These are phyloP conservation scores for Erigeron canadensis DNA, from an alignment of 129 eudicot species.

Conservation along the genomic window DNA sequence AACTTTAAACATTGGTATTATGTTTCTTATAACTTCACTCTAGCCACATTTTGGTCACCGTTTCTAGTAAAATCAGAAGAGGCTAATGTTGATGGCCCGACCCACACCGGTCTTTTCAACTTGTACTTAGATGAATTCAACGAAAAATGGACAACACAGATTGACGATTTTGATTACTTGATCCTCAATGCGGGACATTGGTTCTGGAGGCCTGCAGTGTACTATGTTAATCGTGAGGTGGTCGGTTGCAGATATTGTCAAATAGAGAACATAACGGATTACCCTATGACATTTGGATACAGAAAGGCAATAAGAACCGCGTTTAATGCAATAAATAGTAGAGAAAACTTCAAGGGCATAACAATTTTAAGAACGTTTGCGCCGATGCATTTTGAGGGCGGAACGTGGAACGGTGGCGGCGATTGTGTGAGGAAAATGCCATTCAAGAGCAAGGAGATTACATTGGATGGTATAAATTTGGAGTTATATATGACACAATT, in stretches of 20 bases:
- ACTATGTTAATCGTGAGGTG: constrained; percentile 43
- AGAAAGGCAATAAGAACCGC: constrained; percentile 66
- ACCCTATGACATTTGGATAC: constrained; percentile 57
- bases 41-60: constrained; percentile 57
- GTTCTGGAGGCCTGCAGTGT: constrained; percentile 58
- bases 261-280: constrained; percentile 48
- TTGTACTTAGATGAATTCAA: constrained; percentile 76
- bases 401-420: constrained; percentile 68
- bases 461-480: constrained; percentile 56
- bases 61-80: constrained; percentile 56
- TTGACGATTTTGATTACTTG: constrained; percentile 48
- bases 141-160: constrained; percentile 61
- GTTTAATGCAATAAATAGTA: constrained; percentile 46
- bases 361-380: constrained; percentile 58
- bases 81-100: constrained; percentile 57
- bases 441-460: constrained; percentile 53
- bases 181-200: constrained; percentile 68
- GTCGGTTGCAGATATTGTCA: constrained; percentile 60
- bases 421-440: constrained; percentile 62
- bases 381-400: constrained; percentile 72
- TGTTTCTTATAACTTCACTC: constrained; percentile 63
- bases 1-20: constrained; percentile 65
- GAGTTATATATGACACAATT: constrained; percentile 68
- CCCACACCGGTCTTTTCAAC: constrained; percentile 65
- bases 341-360: constrained; percentile 53